Evolutionary conservation across 805 yeast genomes (phyloP).

Genomic region (Torulaspora indica): DNA sequence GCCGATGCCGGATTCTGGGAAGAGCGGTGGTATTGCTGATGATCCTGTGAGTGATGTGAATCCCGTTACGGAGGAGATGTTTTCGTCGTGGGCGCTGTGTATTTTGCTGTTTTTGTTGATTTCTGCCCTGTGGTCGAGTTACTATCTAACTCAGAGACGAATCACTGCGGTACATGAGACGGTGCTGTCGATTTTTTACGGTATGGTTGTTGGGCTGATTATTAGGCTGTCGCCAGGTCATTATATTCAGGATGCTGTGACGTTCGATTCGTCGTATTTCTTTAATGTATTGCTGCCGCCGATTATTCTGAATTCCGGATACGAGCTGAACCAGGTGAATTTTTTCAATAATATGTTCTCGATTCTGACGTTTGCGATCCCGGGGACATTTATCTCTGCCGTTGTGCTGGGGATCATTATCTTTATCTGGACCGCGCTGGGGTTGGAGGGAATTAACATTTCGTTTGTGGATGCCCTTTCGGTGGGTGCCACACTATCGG

Average conservation of each 20-base stretch:
- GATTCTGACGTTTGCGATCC: conserved; percentile 89
- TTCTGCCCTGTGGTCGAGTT: conserved; percentile 91
- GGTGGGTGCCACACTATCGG: conserved; percentile 95
- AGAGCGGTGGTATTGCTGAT: conserved; percentile 38
- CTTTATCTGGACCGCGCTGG: conserved; percentile 85
- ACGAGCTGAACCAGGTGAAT: conserved; percentile 92
- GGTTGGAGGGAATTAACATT: conserved; percentile 79
- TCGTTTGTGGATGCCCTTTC: conserved; percentile 97
- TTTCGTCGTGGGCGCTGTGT: conserved; percentile 95
- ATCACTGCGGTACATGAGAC: conserved; percentile 98
- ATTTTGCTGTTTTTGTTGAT: conserved; percentile 75
- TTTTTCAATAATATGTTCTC: conserved; percentile 90
- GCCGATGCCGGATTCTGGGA: conserved; percentile 34
- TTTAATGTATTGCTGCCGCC: conserved; percentile 94
- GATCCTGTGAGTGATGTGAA: conserved; percentile 64
- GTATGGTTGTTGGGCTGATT: conserved; percentile 90
- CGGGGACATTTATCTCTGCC: conserved; percentile 92
- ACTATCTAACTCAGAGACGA: conserved; percentile 82
- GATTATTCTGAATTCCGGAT: conserved; percentile 91
- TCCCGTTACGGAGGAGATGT: conserved; percentile 91
- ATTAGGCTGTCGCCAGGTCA: conserved; percentile 93
- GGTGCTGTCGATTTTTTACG: conserved; percentile 90
- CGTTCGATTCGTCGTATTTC: conserved; percentile 89
- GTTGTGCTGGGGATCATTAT: conserved; percentile 84
- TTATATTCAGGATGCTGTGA: conserved; percentile 93